Percentiles rank a stretch among this genome's conserved stretches.
Evolutionary conservation across 2,329 filamentous ascomycete species (phyloP).

Genomic region (Penicillium thymicola): DNA sequence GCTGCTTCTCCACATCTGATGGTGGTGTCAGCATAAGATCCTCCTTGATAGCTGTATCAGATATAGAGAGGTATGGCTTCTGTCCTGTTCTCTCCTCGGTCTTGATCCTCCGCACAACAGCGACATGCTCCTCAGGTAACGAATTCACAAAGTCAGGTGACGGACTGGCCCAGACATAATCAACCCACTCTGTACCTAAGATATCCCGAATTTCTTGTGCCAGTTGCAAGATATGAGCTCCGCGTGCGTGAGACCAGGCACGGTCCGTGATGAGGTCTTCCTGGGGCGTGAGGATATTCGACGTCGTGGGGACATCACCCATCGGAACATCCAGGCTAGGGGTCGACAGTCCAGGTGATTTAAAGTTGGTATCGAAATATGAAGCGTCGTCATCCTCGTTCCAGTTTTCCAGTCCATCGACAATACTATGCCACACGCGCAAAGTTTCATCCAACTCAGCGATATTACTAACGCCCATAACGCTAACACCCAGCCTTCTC

Average conservation of each 20-base stretch:
- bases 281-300: slow-evolving; percentile 34
- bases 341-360: slow-evolving; percentile 4
- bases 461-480: slow-evolving; percentile 62
- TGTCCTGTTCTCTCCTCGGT: slow-evolving; percentile 8
- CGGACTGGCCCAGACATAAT: slow-evolving; percentile 47
- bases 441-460: slow-evolving; percentile 62
- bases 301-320: slow-evolving; percentile 9
- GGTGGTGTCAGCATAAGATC: slow-evolving; percentile 31
- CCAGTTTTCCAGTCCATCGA: slow-evolving; percentile 48
- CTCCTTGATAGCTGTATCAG: not conserved
- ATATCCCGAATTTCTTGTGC: slow-evolving; percentile 39
- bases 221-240: slow-evolving; percentile 35
- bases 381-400: slow-evolving; percentile 27
- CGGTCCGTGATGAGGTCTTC: slow-evolving; percentile 38
- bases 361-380: slow-evolving; percentile 10
- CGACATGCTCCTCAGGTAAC: slow-evolving; percentile 29
- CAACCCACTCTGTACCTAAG: slow-evolving; percentile 42
- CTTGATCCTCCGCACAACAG: slow-evolving; percentile 10
- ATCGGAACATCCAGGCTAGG: not conserved
- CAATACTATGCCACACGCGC: slow-evolving; percentile 52
- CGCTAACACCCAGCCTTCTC: slow-evolving; percentile 57
- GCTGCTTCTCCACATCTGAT: slow-evolving; percentile 28
- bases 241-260: slow-evolving; percentile 38
- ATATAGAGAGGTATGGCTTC: slow-evolving; percentile 2
- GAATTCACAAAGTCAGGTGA: slow-evolving; percentile 42